These are phyloP conservation scores for Endocladia muricata DNA, from an alignment of 31 red algal genomes.

Conservation along the genomic window DNA sequence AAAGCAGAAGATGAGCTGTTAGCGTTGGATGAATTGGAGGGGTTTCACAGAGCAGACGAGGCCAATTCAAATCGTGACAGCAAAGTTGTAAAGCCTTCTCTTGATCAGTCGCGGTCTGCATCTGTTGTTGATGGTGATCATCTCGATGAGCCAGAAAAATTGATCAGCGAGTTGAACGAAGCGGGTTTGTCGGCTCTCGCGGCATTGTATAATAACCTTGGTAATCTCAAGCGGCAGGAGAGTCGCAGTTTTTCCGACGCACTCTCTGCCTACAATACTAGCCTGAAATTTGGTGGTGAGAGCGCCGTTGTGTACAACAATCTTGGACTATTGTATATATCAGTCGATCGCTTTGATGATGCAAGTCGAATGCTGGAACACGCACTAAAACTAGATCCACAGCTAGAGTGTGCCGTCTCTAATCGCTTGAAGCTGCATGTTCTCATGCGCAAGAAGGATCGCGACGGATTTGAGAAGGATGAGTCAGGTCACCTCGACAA, in stretches of 20 bases:
- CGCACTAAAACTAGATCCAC: conserved; percentile 37
- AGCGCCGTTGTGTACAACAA: conserved; percentile 78
- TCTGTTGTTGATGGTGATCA: neutral
- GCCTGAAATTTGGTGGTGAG: conserved; percentile 60
- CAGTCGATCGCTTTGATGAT: conserved; percentile 34
- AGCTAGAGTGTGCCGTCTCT: conserved; percentile 58
- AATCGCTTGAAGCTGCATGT: conserved; percentile 54
- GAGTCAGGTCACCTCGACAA: too few species aligned
- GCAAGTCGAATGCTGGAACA: conserved; percentile 47
- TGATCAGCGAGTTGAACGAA: conserved; percentile 14
- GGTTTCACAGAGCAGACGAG: neutral
- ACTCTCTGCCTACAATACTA: conserved; percentile 54
- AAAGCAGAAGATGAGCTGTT: neutral
- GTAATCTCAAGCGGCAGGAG: conserved; percentile 73
- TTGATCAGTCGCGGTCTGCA: too few species aligned
- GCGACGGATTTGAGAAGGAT: too few species aligned
- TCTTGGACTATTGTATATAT: conserved; percentile 66
- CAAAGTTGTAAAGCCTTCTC: too few species aligned
- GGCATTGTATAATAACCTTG: conserved; percentile 77
- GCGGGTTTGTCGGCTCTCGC: conserved; percentile 46
- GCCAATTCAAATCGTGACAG: too few species aligned
- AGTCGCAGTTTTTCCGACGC: conserved; percentile 50
- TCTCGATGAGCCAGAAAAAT: conserved; percentile 18
- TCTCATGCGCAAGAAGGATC: too few species aligned
- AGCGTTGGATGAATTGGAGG: neutral